Percentiles rank a stretch among this genome's conserved stretches.
These are phyloP conservation scores for Sarcocystis neurona DNA, from an alignment of 169 alveolate species.

Conservation along the genomic window DNA sequence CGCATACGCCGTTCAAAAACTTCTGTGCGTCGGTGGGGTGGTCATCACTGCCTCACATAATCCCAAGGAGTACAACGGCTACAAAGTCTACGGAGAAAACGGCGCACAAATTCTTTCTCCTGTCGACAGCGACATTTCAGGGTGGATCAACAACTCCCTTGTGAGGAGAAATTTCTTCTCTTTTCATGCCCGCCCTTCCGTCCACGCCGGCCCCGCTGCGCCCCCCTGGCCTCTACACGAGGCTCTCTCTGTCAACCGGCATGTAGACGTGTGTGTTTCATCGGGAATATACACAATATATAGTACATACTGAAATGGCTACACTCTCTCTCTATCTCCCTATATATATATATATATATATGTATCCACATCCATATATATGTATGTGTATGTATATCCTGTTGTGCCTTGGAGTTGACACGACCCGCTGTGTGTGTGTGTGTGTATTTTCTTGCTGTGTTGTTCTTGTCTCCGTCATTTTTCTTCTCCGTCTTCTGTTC, in stretches of 20 bases:
- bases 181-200: neutral
- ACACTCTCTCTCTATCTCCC: no score
- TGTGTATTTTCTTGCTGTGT: no score
- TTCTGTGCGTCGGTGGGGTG: constrained; percentile 77
- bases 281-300: no score
- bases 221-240: neutral
- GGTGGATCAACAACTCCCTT: constrained; percentile 70
- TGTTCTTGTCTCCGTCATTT: no score
- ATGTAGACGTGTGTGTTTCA: neutral
- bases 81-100: constrained; percentile 80
- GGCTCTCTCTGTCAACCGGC: neutral
- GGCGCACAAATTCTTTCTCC: constrained; percentile 84
- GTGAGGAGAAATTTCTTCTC: constrained; percentile 27
- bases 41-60: constrained; percentile 87
- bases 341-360: no score
- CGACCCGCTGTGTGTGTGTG: no score
- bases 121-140: constrained; percentile 72
- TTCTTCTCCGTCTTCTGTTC: no score
- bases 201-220: neutral
- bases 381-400: no score
- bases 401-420: no score
- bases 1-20: constrained; percentile 74
- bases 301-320: no score
- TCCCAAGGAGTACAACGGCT: constrained; percentile 82
- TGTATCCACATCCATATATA: no score